phyloP scores from a whole-genome alignment of 441 rosid species.

The Populus hybrid region DNA sequence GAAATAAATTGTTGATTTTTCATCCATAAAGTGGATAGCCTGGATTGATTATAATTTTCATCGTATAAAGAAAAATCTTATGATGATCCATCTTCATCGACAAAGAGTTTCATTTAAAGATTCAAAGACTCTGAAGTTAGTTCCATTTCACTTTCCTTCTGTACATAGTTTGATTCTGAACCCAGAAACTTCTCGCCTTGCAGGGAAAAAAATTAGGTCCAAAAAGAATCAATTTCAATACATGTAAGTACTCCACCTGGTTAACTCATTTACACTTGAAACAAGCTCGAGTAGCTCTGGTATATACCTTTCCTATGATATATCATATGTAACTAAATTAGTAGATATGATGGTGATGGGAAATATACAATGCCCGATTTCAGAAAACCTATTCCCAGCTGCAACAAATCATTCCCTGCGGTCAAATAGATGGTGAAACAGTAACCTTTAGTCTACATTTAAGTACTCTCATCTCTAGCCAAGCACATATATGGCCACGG shows the following conservation, averaged over 20 bases:
- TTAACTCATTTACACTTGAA: slow-evolving; percentile 39
- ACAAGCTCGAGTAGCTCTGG: slow-evolving; percentile 16
- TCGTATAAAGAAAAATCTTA: neutral
- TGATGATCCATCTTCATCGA: neutral
- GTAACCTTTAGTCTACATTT: slow-evolving; percentile 10
- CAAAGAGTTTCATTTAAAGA: neutral
- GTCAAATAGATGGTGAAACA: slow-evolving; percentile 1
- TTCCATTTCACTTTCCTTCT: slow-evolving; percentile 21
- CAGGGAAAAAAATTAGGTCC: slow-evolving; percentile 20
- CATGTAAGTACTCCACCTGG: slow-evolving; percentile 16
- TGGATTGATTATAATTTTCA: neutral
- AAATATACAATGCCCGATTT: slow-evolving; percentile 6
- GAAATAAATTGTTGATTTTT: no score
- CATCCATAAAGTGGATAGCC: no score
- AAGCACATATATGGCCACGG: slow-evolving; percentile 17
- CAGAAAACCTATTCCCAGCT: neutral
- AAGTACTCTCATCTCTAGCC: slow-evolving; percentile 19
- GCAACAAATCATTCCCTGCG: slow-evolving; percentile 6
- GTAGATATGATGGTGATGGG: slow-evolving; percentile 15
- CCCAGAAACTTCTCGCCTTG: slow-evolving; percentile 19
- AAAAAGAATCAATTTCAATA: slow-evolving; percentile 30
- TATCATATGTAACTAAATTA: slow-evolving; percentile 18
- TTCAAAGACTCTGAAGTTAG: slow-evolving; percentile 14
- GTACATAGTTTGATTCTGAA: slow-evolving; percentile 30
- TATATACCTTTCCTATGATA: slow-evolving; percentile 19